Percentiles rank a stretch among this genome's conserved stretches.
Conservation (phyloP, 139 green algal species). For the Nannochloris sp. region DNA sequence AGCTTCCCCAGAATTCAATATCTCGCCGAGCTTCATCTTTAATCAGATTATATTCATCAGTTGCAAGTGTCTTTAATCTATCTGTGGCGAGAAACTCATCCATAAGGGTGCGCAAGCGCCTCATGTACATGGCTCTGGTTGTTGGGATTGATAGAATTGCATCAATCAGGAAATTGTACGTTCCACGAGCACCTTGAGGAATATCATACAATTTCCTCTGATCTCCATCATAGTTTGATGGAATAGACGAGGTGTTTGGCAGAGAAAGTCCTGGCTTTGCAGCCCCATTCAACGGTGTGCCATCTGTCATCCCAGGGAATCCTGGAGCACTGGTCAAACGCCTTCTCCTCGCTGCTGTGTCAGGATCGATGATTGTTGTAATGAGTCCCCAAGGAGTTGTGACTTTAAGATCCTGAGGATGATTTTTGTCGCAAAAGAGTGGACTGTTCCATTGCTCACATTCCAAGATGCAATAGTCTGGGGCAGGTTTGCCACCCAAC, state of each 20-base stretch:
- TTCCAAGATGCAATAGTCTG: constrained; percentile 62
- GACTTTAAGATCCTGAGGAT: constrained; percentile 56
- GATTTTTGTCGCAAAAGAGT: constrained; percentile 73
- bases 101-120: constrained; percentile 69
- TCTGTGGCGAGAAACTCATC: constrained; percentile 48
- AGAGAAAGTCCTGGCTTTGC: constrained; percentile 3
- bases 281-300: constrained; percentile 8
- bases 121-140: constrained; percentile 77
- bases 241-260: constrained; percentile 19
- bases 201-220: background rate
- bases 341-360: constrained; percentile 7
- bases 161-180: constrained; percentile 82
- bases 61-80: constrained; percentile 35
- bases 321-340: background rate
- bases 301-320: background rate
- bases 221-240: constrained; percentile 9
- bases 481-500: constrained; percentile 47
- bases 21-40: constrained; percentile 38
- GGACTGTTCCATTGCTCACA: constrained; percentile 82
- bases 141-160: constrained; percentile 50
- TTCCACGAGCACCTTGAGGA: constrained; percentile 39
- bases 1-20: constrained; percentile 39
- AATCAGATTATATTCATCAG: constrained; percentile 36
- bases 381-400: constrained; percentile 46
- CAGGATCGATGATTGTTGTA: constrained; percentile 11